A percentile compares a stretch with the other conserved stretches of the same genome.
These are phyloP conservation scores for Neofusicoccum ribis DNA, from an alignment of 2,329 filamentous ascomycete species.

Conservation along the genomic window DNA sequence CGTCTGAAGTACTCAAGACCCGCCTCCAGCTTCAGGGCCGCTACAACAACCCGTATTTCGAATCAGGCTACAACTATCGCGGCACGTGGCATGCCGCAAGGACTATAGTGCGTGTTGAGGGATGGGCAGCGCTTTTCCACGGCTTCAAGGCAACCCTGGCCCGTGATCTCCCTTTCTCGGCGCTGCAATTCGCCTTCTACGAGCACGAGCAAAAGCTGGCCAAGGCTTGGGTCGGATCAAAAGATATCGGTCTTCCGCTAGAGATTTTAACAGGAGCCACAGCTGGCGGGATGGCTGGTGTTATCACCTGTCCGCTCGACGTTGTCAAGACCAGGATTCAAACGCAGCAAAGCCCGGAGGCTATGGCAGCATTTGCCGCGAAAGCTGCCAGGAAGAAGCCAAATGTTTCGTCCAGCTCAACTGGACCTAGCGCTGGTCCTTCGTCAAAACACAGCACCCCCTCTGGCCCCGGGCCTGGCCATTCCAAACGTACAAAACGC, in stretches of 20 bases:
- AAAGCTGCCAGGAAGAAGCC: neutral
- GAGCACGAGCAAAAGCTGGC: conserved; percentile 88
- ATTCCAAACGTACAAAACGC: conserved; percentile 56
- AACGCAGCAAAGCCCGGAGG: conserved; percentile 73
- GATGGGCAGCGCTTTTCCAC: conserved; percentile 82
- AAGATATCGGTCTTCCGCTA: conserved; percentile 80
- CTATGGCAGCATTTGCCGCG: neutral
- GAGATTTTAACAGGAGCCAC: conserved; percentile 88
- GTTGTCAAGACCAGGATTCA: conserved; percentile 97
- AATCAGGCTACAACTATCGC: conserved; percentile 94
- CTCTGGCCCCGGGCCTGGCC: conserved; percentile 27
- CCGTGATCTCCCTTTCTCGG: conserved; percentile 92
- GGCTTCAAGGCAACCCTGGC: conserved; percentile 97
- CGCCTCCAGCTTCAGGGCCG: conserved; percentile 91
- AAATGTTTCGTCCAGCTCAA: neutral
- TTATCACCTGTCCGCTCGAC: conserved; percentile 92
- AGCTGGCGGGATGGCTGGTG: conserved; percentile 88
- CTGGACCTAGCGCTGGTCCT: conserved; percentile 1
- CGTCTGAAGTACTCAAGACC: conserved; percentile 97
- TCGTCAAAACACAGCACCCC: conserved; percentile 32
- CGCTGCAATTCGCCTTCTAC: conserved; percentile 96
- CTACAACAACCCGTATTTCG: conserved; percentile 91
- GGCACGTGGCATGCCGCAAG: conserved; percentile 79
- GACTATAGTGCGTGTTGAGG: conserved; percentile 82
- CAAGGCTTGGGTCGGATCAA: conserved; percentile 72